Evolutionary conservation across 441 rosid genomes (phyloP), one percentile per base, ranked within the genome.

Genomic region (Flueggea neowawraea): DNA sequence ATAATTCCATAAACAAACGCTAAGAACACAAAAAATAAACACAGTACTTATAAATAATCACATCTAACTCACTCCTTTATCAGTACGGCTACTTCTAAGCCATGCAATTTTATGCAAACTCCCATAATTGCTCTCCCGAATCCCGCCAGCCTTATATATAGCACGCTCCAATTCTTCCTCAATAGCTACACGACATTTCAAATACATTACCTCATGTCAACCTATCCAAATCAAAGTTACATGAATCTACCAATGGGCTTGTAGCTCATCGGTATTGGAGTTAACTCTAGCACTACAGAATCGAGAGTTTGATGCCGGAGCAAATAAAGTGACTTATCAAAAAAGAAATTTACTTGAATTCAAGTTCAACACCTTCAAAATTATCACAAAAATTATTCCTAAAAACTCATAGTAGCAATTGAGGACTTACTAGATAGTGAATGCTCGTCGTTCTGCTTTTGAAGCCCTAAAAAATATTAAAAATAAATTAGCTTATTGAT

Each of bases 21-120:
- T 31, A 33, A 3, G 0, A 13, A 9, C 16, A 22, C 13, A 32
- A 41, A 4, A 62, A 31, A 1, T 15, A 22, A 22, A 22, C 28
- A 22, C 22, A 45, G 16, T 16, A 13, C 32, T 5, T 12, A 16
- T 13, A 54, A n/a, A 60, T 1, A 28, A 53, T 52, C 53, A 13
- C 2, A 58, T 15, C 22, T 8, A 4, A 14, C 96, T 75, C 71
- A 86, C 98, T 78, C 98, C 97, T 87, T 93, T 90, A 74, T 93
- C 95, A 3, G 97, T 90, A 10, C 95, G 83, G 66, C 97, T 90
- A 71, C 98, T 93, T 84, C 95, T 82, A n/a, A 89, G 87, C 98
- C 97, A 88, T 10, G 84, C 87, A 75, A 88, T 72, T 77, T 85
- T 90, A 58, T 85, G 74, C 70, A 90, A 75, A 84, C 88, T 77